phyloP scores from a whole-genome alignment of 345 rosid species.

The Kernera saxatilis region DNA sequence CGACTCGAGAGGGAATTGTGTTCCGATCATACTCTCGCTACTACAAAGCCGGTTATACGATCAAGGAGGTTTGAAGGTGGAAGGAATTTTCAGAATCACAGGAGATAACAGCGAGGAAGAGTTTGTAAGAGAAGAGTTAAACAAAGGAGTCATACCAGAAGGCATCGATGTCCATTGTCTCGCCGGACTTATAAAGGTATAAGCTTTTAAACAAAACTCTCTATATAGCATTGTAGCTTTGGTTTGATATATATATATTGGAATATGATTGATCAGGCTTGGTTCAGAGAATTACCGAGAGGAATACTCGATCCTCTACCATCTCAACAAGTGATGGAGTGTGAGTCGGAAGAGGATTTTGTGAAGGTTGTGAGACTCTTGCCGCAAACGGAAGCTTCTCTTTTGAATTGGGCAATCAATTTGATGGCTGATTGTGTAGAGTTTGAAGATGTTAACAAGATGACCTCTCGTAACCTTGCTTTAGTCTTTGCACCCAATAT shows the following conservation, averaged over 20 bases:
- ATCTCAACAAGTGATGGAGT: constrained; percentile 76
- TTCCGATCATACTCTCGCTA: constrained; percentile 67
- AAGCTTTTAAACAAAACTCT: not conserved
- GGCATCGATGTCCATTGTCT: constrained; percentile 77
- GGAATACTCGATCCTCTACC: constrained; percentile 74
- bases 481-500: constrained; percentile 95
- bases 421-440: constrained; percentile 84
- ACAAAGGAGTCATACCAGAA: constrained; percentile 60
- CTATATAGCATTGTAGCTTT: not conserved
- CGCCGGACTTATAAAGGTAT: constrained; percentile 58
- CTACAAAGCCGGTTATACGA: constrained; percentile 74
- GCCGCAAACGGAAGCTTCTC: constrained; percentile 73
- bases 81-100: constrained; percentile 83
- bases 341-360: constrained; percentile 78
- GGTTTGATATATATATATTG: not conserved
- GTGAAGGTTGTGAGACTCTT: constrained; percentile 63
- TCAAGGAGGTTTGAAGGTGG: constrained; percentile 78
- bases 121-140: constrained; percentile 67
- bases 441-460: constrained; percentile 72
- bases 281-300: constrained; percentile 91
- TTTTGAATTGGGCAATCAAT: constrained; percentile 76
- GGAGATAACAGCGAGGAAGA: constrained; percentile 87
- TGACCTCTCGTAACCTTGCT: constrained; percentile 85
- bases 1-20: constrained; percentile 80
- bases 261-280: constrained; percentile 51